Evolutionary conservation across 176 grass and related monocot species (phyloP).

Genomic region (Elaeis guineensis): DNA sequence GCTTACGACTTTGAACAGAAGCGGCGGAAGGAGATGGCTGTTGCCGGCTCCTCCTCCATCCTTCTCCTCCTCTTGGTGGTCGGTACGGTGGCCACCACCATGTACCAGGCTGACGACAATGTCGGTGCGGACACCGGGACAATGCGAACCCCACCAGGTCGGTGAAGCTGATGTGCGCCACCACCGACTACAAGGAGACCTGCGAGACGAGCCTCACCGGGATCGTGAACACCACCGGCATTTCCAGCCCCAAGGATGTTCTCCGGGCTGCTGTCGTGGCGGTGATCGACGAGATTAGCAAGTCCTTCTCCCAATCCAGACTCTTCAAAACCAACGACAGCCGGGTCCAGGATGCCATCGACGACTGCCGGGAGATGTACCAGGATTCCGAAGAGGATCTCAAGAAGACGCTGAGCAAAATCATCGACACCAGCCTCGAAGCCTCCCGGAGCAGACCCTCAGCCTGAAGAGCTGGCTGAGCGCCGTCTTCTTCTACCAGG

Average conservation of each 20-base stretch:
- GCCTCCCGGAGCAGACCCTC: neutral
- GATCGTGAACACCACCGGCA: neutral
- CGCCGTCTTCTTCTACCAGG: neutral
- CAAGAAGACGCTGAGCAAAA: neutral
- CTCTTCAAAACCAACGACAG: neutral
- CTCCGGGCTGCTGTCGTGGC: neutral
- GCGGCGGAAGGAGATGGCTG: constrained; percentile 22
- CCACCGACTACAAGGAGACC: too few relatives aligned
- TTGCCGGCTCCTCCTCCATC: constrained; percentile 26
- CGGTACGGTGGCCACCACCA: constrained; percentile 38
- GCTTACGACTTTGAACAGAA: constrained; percentile 11
- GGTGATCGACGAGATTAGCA: constrained; percentile 6
- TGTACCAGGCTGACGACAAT: constrained; percentile 14
- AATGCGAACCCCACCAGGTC: too few relatives aligned
- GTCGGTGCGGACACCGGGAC: neutral
- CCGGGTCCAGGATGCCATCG: neutral
- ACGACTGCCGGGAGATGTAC: constrained; percentile 6
- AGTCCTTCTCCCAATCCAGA: neutral
- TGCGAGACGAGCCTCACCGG: too few relatives aligned
- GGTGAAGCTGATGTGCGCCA: too few relatives aligned
- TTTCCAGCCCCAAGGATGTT: neutral
- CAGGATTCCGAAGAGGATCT: neutral
- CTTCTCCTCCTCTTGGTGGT: constrained; percentile 52
- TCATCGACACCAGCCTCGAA: neutral
- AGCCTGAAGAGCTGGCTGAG: neutral